phyloP scores from a whole-genome alignment of 352 stramenopile genomes.

The Phytophthora citrophthora region DNA sequence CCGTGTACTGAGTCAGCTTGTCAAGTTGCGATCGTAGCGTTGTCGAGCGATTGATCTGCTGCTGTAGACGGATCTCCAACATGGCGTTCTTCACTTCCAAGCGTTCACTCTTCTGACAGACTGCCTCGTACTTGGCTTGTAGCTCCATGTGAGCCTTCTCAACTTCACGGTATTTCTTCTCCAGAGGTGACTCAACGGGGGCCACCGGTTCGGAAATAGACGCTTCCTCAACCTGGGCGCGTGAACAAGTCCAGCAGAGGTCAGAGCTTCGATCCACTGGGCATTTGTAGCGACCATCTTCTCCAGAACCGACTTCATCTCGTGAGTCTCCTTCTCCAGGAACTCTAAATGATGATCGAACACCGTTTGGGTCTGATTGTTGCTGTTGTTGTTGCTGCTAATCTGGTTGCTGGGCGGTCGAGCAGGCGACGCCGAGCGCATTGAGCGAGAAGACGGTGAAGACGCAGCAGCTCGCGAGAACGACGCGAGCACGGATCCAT shows the following conservation, averaged over 20 bases:
- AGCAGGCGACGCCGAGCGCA: conserved; percentile 23
- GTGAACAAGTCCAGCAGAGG: conserved; percentile 33
- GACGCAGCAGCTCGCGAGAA: conserved; percentile 21
- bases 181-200: conserved; percentile 28
- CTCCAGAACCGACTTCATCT: conserved; percentile 72
- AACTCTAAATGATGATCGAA: conserved; percentile 75
- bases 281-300: conserved; percentile 78
- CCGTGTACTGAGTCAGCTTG: conserved; percentile 75
- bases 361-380: conserved; percentile 44
- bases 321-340: conserved; percentile 67
- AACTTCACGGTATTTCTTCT: conserved; percentile 59
- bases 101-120: conserved; percentile 51
- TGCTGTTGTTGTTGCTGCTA: conserved; percentile 27
- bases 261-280: conserved; percentile 70
- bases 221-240: conserved; percentile 21
- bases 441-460: conserved; percentile 27
- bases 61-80: conserved; percentile 68
- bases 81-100: conserved; percentile 67
- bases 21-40: conserved; percentile 72
- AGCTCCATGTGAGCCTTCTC: conserved; percentile 59
- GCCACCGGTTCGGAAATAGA: conserved; percentile 33
- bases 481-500: conserved; percentile 25
- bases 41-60: conserved; percentile 68
- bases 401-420: conserved; percentile 48
- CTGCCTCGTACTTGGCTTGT: conserved; percentile 58